A percentile compares a stretch with the other conserved stretches of the same genome.
phyloP scores from a whole-genome alignment of 352 stramenopile species.

The Pythium utonaiense region DNA sequence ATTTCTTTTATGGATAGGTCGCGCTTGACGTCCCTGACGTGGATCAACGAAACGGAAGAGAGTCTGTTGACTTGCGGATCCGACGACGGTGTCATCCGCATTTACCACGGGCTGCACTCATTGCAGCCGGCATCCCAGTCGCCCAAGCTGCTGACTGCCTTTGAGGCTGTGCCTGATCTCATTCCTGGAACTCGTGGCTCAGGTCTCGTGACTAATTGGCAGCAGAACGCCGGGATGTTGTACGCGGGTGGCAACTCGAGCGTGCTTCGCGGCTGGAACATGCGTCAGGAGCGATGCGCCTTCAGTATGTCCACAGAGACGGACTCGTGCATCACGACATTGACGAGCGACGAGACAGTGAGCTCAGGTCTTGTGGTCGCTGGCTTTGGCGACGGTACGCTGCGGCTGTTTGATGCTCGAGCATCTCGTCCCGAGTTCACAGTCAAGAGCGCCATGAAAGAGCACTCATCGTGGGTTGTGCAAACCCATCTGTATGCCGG shows the following conservation, averaged over 20 bases:
- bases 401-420: constrained; percentile 94
- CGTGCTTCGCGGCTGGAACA: constrained; percentile 93
- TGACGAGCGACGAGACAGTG: constrained; percentile 74
- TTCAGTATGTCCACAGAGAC: constrained; percentile 82
- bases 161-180: constrained; percentile 92
- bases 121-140: constrained; percentile 35
- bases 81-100: constrained; percentile 95
- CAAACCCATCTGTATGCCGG: constrained; percentile 80
- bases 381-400: constrained; percentile 91
- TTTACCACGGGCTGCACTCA: constrained; percentile 90
- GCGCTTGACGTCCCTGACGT: constrained; percentile 92
- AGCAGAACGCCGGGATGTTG: constrained; percentile 88
- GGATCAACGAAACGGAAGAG: constrained; percentile 95
- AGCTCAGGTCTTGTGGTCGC: constrained; percentile 80
- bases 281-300: constrained; percentile 89
- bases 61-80: constrained; percentile 94
- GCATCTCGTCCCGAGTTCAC: constrained; percentile 61
- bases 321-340: constrained; percentile 89
- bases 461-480: constrained; percentile 96
- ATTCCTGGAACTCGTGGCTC: constrained; percentile 86
- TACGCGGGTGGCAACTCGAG: constrained; percentile 92
- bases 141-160: constrained; percentile 89
- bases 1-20: constrained; percentile 35
- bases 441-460: constrained; percentile 71
- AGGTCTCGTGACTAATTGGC: constrained; percentile 96